A percentile compares a stretch with the other conserved stretches of the same genome.
Conservation (phyloP, 169 alveolate genomes). For the Plasmodium cynomolgi region DNA sequence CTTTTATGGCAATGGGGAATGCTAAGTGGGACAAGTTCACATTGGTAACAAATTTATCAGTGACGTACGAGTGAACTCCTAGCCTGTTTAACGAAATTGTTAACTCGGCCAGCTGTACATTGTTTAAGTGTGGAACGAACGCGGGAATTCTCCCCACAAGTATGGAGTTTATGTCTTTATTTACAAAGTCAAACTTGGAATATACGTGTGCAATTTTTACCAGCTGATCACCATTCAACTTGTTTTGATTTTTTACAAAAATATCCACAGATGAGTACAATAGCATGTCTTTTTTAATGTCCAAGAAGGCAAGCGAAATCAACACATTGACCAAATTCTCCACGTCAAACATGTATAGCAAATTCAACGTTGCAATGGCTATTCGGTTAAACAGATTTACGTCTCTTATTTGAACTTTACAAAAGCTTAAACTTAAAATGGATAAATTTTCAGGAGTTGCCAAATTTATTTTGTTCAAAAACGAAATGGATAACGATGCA, state of each 20-base stretch:
- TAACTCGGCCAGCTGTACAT: conserved; percentile 55
- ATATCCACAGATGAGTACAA: conserved; percentile 39
- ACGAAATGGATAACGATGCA: conserved; percentile 61
- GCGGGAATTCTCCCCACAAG: conserved; percentile 27
- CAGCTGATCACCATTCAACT: conserved; percentile 37
- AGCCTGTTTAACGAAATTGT: conserved; percentile 44
- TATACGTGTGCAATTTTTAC: conserved; percentile 50
- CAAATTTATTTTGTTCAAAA: conserved; percentile 64
- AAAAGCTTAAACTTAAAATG: conserved; percentile 52
- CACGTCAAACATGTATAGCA: conserved; percentile 38
- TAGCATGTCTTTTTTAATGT: conserved; percentile 42
- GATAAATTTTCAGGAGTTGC: conserved; percentile 60
- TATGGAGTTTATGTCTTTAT: conserved; percentile 19
- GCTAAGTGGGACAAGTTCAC: conserved; percentile 36
- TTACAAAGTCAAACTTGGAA: conserved; percentile 28
- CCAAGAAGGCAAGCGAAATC: conserved; percentile 23
- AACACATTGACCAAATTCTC: conserved; percentile 56
- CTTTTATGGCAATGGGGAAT: conserved; percentile 59
- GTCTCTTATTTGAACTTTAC: conserved; percentile 69
- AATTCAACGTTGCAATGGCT: conserved; percentile 51
- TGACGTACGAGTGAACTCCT: conserved; percentile 4
- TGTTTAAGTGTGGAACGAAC: conserved; percentile 8
- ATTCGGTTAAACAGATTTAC: conserved; percentile 61
- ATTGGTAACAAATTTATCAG: conserved; percentile 30
- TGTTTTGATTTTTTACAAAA: conserved; percentile 57